Evolutionary conservation across 2,329 filamentous ascomycete species (phyloP), one percentile per base, ranked within the genome.

Genomic region (Esteya vermicola): DNA sequence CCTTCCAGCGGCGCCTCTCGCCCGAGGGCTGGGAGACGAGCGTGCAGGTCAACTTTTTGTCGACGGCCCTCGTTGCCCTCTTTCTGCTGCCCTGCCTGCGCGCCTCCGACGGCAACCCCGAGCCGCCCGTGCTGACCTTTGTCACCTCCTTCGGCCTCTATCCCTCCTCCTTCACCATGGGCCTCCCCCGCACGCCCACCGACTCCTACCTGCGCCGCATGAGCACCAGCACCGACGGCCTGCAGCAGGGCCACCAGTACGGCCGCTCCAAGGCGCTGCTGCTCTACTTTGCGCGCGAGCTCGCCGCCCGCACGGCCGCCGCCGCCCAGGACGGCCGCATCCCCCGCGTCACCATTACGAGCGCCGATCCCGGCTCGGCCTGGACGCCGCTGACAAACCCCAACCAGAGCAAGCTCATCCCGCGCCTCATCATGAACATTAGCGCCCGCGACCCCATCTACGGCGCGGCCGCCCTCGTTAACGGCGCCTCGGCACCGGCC

Each of bases 21-120:
- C 55, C 57, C 6, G 57, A 60, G 41, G 58, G 57, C 32, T 60
- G 57, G 57, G 57, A 60, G 51, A 58, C 54, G 1, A 56, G 30
- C 55, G 31, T 60, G 3, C 57, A 60, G 46, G 54, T 60, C 45
- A 60, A 60, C 49, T 60, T 51, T 37, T 45, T 60, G 8, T 57
- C 57, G 2, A 55, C 50, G 7, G 57, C 57, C 0, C 54, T 59
- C 19, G 46, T 59, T 21, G 45, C 51, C 1, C 53, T 60, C 2
- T 50, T 59, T 9, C 42, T 60, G 12, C 46, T 60, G 1, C 57
- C 57, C 0, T 32, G 49, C 3, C 55, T 59, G 38, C 23, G 21
- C 27, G 12, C 41, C 20, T 45, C 56, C 12, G 40, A 45, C 1
- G 34, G 44, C 10, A 58, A 56, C 34, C 53, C 49, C 2, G 47